A percentile compares a stretch with the other conserved stretches of the same genome.
Evolutionary conservation across 768 basidiomycete genomes (phyloP).

Genomic region (Tylopilus cervinicoccineus): DNA sequence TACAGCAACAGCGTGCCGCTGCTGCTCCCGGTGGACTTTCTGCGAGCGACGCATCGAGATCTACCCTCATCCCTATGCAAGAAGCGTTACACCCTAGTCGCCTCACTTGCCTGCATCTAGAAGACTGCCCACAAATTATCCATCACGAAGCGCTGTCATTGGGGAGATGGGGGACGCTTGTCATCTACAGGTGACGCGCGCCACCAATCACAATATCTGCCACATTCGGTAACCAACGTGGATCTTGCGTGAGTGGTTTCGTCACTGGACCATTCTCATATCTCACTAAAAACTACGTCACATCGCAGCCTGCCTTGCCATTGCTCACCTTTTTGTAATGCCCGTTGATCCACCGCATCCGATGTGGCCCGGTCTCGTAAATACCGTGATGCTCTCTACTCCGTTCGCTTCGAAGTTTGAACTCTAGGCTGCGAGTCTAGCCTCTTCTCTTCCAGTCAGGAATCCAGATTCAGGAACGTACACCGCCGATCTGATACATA

Average conservation of each 20-base stretch:
- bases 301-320: constrained; percentile 12
- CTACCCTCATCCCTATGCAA: constrained; percentile 35
- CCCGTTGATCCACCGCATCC: constrained; percentile 22
- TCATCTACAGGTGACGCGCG: constrained; percentile 17
- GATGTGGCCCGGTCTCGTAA: constrained; percentile 14
- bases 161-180: constrained; percentile 33
- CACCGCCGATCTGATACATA: constrained; percentile 2
- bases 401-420: not conserved
- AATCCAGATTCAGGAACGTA: not conserved
- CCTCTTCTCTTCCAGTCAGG: constrained; percentile 3
- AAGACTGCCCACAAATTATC: constrained; percentile 37
- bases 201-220: constrained; percentile 1
- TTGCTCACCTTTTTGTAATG: constrained; percentile 20
- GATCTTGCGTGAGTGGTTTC: constrained; percentile 20
- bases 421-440: not conserved
- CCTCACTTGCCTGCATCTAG: constrained; percentile 42
- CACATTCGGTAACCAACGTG: constrained; percentile 11
- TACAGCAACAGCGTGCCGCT: constrained; percentile 12
- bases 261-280: constrained; percentile 6
- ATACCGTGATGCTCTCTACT: constrained; percentile 1
- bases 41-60: constrained; percentile 23
- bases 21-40: constrained; percentile 9
- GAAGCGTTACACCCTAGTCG: constrained; percentile 31
- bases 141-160: constrained; percentile 37
- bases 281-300: constrained; percentile 17